Percentiles rank a stretch among this genome's conserved stretches.
Conservation (phyloP, 805 yeast genomes). For the Myxozyma kluyveri region DNA sequence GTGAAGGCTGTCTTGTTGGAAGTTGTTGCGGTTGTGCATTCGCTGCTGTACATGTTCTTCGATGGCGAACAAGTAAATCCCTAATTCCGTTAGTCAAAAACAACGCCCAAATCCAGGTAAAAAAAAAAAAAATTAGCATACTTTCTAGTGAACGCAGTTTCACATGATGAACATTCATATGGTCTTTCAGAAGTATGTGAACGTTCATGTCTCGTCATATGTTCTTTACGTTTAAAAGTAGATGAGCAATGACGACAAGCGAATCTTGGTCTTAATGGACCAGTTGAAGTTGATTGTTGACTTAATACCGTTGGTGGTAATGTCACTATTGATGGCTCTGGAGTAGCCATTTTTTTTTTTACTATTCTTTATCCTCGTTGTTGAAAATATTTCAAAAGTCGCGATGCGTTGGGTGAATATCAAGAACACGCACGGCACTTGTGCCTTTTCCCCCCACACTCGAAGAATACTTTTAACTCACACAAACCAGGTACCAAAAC, state of each 20-base stretch:
- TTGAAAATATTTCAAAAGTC: too few relatives aligned
- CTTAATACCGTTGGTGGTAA: too few relatives aligned
- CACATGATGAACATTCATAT: slow-evolving; percentile 67
- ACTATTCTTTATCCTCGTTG: too few relatives aligned
- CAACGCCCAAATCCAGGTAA: neutral
- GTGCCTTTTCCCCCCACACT: too few relatives aligned
- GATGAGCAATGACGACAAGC: slow-evolving; percentile 22
- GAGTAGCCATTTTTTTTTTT: too few relatives aligned
- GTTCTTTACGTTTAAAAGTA: slow-evolving; percentile 22
- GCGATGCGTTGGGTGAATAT: too few relatives aligned
- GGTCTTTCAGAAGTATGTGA: slow-evolving; percentile 85
- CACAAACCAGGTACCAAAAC: too few relatives aligned
- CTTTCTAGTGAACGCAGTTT: slow-evolving; percentile 56
- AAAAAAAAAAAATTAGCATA: neutral
- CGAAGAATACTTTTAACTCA: too few relatives aligned
- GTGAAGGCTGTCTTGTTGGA: too few relatives aligned
- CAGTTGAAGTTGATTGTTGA: too few relatives aligned
- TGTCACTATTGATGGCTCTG: too few relatives aligned
- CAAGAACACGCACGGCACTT: too few relatives aligned
- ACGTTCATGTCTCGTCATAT: slow-evolving; percentile 50
- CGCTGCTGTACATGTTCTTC: slow-evolving; percentile 14
- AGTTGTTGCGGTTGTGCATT: slow-evolving; percentile 7
- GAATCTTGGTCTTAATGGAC: slow-evolving; percentile 9
- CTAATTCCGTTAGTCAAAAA: neutral
- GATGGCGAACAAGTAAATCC: slow-evolving; percentile 18